These are phyloP conservation scores for Endogone sp. DNA, from an alignment of 192 early-diverging fungal species.

Conservation along the genomic window DNA sequence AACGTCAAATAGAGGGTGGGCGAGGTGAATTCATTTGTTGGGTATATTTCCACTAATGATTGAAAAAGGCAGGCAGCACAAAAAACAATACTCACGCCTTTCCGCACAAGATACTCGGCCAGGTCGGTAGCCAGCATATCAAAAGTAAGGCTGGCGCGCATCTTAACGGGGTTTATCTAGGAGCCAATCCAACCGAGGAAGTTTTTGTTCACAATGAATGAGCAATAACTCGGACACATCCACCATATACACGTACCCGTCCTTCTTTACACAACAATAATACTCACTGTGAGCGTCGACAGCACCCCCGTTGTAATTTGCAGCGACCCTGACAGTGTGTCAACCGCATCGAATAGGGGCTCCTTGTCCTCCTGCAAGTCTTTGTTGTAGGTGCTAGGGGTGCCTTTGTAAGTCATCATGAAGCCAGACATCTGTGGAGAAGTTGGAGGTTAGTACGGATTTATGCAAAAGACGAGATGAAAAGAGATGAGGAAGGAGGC, in stretches of 20 bases:
- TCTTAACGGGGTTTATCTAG: slow-evolving; percentile 80
- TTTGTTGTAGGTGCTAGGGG: slow-evolving; percentile 98
- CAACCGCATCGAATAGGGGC: slow-evolving; percentile 93
- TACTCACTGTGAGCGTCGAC: slow-evolving; percentile 73
- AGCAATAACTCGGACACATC: neutral
- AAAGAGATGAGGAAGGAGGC: neutral
- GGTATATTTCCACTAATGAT: slow-evolving; percentile 3
- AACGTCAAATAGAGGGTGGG: slow-evolving; percentile 23
- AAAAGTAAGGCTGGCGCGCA: slow-evolving; percentile 72
- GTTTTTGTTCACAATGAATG: neutral
- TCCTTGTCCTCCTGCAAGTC: slow-evolving; percentile 99
- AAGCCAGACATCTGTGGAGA: slow-evolving; percentile 78
- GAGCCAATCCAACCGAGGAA: too few relatives aligned
- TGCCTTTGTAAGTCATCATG: slow-evolving; percentile 98
- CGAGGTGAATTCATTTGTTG: neutral
- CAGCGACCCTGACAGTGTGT: slow-evolving; percentile 84
- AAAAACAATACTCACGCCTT: slow-evolving; percentile 53
- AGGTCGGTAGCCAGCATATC: slow-evolving; percentile 99
- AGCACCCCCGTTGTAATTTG: slow-evolving; percentile 92
- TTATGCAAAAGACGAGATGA: neutral
- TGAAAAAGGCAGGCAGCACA: slow-evolving; percentile 4
- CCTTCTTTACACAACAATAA: neutral
- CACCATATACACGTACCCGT: neutral
- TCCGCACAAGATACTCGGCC: slow-evolving; percentile 97
- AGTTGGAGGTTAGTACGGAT: neutral